Evolutionary conservation across 768 basidiomycete genomes (phyloP).

Genomic region (Termitomyces sp.): DNA sequence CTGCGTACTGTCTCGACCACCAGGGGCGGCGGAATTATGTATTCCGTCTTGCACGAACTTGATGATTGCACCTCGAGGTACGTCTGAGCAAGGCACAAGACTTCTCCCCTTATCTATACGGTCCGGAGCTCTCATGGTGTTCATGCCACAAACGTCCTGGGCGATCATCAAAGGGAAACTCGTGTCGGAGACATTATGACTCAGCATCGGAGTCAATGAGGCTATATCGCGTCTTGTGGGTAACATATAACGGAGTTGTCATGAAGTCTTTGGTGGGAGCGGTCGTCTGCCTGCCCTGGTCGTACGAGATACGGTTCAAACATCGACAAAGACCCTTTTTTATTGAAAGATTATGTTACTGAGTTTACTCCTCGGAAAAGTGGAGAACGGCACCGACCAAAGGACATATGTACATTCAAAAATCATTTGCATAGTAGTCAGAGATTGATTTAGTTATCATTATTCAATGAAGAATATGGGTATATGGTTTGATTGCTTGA

Average conservation of each 20-base stretch:
- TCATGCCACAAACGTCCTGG: slow-evolving; percentile 21
- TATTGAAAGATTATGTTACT: not conserved
- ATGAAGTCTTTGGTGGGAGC: slow-evolving; percentile 17
- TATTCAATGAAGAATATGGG: no score
- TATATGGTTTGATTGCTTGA: no score
- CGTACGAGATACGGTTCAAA: not conserved
- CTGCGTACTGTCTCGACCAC: slow-evolving; percentile 17
- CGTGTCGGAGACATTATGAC: slow-evolving; percentile 22
- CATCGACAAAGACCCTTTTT: not conserved
- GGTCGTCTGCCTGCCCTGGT: not conserved
- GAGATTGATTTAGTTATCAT: no score
- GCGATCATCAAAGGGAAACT: slow-evolving; percentile 20
- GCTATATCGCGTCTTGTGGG: slow-evolving; percentile 26
- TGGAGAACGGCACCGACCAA: no score
- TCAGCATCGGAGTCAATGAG: slow-evolving; percentile 21
- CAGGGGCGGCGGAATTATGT: not conserved
- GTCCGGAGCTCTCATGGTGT: slow-evolving; percentile 23
- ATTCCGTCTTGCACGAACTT: slow-evolving; percentile 16
- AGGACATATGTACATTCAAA: no score
- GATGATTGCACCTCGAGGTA: slow-evolving; percentile 21
- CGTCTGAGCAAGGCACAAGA: slow-evolving; percentile 16
- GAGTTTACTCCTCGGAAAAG: no score
- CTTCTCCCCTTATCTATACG: slow-evolving; percentile 20
- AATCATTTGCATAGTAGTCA: no score
- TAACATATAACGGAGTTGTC: slow-evolving; percentile 24